Percentiles rank a stretch among this genome's conserved stretches.
Conservation (phyloP, 257 asterid species). For the Henckelia pumila region DNA sequence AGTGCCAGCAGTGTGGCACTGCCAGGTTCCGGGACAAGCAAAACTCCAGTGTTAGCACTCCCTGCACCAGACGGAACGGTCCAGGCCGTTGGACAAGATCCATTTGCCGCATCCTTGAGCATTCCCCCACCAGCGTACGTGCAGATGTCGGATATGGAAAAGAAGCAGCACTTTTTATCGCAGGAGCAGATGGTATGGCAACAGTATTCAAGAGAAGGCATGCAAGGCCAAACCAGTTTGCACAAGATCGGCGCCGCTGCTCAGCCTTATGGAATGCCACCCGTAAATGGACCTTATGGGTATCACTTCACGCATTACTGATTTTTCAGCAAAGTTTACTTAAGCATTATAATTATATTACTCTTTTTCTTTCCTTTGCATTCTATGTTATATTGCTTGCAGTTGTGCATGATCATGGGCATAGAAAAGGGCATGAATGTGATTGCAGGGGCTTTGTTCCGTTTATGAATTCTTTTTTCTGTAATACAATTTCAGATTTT, state of each 20-base stretch:
- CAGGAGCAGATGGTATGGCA: slow-evolving; percentile 89
- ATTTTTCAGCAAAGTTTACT: slow-evolving; percentile 30
- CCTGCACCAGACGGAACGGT: slow-evolving; percentile 60
- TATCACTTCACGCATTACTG: slow-evolving; percentile 44
- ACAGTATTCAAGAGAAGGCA: slow-evolving; percentile 65
- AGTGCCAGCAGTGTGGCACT: background rate
- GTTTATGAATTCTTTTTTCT: too few relatives aligned
- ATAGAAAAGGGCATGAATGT: background rate
- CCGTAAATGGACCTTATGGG: slow-evolving; percentile 47
- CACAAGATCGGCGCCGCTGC: slow-evolving; percentile 40
- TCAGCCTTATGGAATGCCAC: slow-evolving; percentile 75
- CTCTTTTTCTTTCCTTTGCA: background rate
- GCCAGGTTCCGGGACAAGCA: background rate
- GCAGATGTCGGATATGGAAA: slow-evolving; percentile 85
- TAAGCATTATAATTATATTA: background rate
- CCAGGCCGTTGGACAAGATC: slow-evolving; percentile 64
- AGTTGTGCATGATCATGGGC: background rate
- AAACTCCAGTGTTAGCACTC: background rate
- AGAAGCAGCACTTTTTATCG: slow-evolving; percentile 64
- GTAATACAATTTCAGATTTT: background rate
- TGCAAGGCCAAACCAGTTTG: slow-evolving; percentile 79
- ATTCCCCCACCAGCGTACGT: slow-evolving; percentile 78
- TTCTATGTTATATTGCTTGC: background rate
- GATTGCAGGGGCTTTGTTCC: background rate
- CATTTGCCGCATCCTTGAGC: slow-evolving; percentile 70